These are phyloP conservation scores for Nymphaea colorata DNA, from an alignment of 164 flowering plant species.

Conservation along the genomic window DNA sequence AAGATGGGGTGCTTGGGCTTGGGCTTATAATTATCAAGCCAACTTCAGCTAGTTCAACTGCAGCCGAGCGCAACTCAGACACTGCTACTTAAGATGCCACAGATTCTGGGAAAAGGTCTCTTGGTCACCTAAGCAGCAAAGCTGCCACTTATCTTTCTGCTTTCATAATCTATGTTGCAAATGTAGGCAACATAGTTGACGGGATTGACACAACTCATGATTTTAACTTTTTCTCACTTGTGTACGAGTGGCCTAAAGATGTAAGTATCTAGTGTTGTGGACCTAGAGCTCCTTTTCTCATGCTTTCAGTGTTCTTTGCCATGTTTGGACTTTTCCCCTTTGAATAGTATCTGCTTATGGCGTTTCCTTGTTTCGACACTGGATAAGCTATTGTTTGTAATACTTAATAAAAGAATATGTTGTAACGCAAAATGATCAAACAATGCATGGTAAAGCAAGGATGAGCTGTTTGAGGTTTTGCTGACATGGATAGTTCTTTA, in stretches of 20 bases:
- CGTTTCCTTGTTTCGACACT: too few relatives aligned
- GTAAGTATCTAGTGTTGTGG: slow-evolving; percentile 19
- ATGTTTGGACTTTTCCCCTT: too few relatives aligned
- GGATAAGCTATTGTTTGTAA: too few relatives aligned
- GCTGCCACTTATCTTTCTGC: slow-evolving; percentile 85
- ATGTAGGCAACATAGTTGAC: slow-evolving; percentile 97
- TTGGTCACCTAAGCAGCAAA: slow-evolving; percentile 65
- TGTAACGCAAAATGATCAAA: too few relatives aligned
- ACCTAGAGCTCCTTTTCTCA: too few relatives aligned
- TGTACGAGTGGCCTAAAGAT: slow-evolving; percentile 98
- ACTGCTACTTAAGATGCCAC: slow-evolving; percentile 43
- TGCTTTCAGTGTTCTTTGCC: too few relatives aligned
- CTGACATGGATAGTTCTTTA: too few relatives aligned
- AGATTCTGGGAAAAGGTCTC: slow-evolving; percentile 65
- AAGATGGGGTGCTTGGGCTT: slow-evolving; percentile 77
- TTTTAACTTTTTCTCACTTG: slow-evolving; percentile 93
- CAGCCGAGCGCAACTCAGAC: slow-evolving; percentile 34
- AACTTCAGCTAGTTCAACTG: slow-evolving; percentile 19
- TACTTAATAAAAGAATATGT: too few relatives aligned
- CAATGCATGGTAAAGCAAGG: too few relatives aligned
- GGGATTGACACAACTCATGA: slow-evolving; percentile 98
- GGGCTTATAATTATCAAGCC: slow-evolving; percentile 54
- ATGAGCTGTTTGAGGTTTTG: too few relatives aligned
- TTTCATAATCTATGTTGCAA: slow-evolving; percentile 90
- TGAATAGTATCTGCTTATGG: too few relatives aligned